Base-by-base conservation (phyloP, 352 stramenopile genomes). In the Globisporangium middletonii region DNA sequence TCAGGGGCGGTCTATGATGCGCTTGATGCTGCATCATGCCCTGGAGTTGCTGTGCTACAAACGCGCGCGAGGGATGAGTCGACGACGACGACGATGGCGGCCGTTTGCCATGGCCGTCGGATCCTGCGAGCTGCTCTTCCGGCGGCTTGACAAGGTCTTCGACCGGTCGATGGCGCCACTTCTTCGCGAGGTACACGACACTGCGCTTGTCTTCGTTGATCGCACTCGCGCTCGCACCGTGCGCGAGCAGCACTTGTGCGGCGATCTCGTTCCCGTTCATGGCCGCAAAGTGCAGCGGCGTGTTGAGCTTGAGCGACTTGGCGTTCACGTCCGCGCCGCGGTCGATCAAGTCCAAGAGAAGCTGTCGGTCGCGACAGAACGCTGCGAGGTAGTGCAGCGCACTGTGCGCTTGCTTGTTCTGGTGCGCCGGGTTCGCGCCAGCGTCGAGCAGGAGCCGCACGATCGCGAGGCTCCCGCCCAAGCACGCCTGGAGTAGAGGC, bases 191-290 rank as follows among this genome's bases (percentile, higher is more conserved):
- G 41, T 88, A 92, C 42, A 92, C 68, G 13, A 87, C 79, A 41
- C 72, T 92, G 30, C 71, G 68, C 55, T 88, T 89, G 62, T 89
- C 81, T 60, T 89, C 81, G 57, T 92, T 89, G 53, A 85, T 85
- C 33, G 73, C 69, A 30, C 69, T 88, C 4, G 74, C 62, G 49
- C 72, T 86, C 0, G 79, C 81, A n/a, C 79, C 81, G 42, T 88
- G 57, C 1, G 73, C 68, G 2, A 89, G 56, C 2, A 92, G 65
- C 2, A 89, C 68, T 43, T 71, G 60, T 0, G 75, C 83, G 5
- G 77, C 79, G 5, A 89, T 68, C 52, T 87, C 77, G 45, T 92
- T 88, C 37, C 79, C 77, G 51, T 85, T 88, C 77, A 89, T 88
- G 2, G 81, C 81, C 23, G 81, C 81, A 52, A 92, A 89, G 45